Conservation (phyloP, 768 basidiomycete genomes). For the Pulveroboletus sp. region DNA sequence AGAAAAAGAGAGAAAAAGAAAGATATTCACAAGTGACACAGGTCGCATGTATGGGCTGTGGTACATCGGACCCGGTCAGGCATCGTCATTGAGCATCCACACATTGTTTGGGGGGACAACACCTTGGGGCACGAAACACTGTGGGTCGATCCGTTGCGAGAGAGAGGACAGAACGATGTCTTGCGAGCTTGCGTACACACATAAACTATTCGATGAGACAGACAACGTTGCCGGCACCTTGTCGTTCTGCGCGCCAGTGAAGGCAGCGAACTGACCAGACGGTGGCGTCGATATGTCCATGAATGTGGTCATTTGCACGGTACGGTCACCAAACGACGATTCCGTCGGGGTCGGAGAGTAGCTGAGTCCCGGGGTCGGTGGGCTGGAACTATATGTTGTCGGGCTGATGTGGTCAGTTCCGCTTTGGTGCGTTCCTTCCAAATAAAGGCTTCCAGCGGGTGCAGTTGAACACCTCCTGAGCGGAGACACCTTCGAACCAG, state of each 20-base stretch:
- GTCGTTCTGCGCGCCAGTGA: conserved; percentile 33
- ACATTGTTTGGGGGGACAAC: conserved; percentile 5
- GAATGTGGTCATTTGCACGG: conserved; percentile 52
- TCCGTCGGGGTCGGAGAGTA: conserved; percentile 60
- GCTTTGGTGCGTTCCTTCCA: conserved; percentile 8
- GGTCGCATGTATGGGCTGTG: conserved; percentile 2
- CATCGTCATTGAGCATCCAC: conserved; percentile 19
- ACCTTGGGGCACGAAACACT: conserved; percentile 12
- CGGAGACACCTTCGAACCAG: conserved; percentile 14
- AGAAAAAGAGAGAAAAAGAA: not conserved
- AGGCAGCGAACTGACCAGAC: conserved; percentile 35
- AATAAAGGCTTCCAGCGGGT: conserved; percentile 32
- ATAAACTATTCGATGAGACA: conserved; percentile 15
- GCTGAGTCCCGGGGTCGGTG: conserved; percentile 52
- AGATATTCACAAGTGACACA: conserved; percentile 21
- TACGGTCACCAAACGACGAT: conserved; percentile 51
- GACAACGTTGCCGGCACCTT: conserved; percentile 22
- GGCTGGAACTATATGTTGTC: conserved; percentile 30
- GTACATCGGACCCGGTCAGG: conserved; percentile 4
- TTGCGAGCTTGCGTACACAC: conserved; percentile 19
- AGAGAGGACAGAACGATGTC: conserved; percentile 4
- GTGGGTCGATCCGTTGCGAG: conserved; percentile 10
- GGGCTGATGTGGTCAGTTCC: conserved; percentile 21
- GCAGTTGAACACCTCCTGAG: conserved; percentile 42
- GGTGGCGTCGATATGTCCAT: conserved; percentile 40